Conservation (phyloP, 345 rosid genomes). For the Linum usitatissimum region DNA sequence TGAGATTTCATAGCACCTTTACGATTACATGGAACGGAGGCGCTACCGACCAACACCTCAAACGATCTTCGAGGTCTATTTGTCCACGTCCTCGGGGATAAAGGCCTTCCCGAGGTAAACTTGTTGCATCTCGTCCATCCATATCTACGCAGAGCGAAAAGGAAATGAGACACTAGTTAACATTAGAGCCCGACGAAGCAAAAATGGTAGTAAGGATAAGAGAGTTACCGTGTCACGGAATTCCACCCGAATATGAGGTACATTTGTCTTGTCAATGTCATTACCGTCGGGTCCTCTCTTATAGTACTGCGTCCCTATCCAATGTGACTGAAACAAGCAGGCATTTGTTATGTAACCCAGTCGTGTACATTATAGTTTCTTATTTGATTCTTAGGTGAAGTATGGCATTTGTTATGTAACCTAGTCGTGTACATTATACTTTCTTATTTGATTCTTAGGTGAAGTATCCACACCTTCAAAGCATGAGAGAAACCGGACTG, state of each 20-base stretch:
- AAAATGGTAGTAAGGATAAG: neutral
- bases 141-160: slow-evolving; percentile 38
- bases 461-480: slow-evolving; percentile 26
- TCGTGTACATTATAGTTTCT: neutral
- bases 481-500: slow-evolving; percentile 40
- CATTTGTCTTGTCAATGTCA: slow-evolving; percentile 83
- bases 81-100: slow-evolving; percentile 46
- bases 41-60: too few species aligned
- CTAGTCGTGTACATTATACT: too few species aligned
- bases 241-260: slow-evolving; percentile 92
- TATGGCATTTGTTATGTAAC: too few species aligned
- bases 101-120: slow-evolving; percentile 61
- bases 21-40: too few species aligned
- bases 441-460: neutral
- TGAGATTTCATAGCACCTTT: too few species aligned
- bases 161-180: neutral
- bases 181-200: neutral
- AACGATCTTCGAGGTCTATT: slow-evolving; percentile 17
- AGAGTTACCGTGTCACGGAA: slow-evolving; percentile 68
- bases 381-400: neutral
- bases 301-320: slow-evolving; percentile 90
- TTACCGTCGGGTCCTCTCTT: slow-evolving; percentile 95
- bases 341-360: neutral
- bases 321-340: slow-evolving; percentile 57
- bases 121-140: slow-evolving; percentile 89